phyloP scores from a whole-genome alignment of 129 eudicot genomes.

The Arctium lappa region DNA sequence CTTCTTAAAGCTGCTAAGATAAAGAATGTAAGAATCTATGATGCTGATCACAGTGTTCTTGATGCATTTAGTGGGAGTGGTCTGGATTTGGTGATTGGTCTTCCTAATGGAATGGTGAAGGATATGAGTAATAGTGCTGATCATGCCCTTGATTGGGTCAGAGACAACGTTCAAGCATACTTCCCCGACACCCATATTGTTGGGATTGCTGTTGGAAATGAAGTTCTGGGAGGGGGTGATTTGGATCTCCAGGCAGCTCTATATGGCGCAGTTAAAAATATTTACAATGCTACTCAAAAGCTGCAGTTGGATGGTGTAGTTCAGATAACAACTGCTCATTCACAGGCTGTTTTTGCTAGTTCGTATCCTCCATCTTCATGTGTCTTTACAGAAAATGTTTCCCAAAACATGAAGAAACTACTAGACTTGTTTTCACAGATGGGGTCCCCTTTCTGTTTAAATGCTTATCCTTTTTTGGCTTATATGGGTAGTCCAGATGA shows the following conservation, averaged over 20 bases:
- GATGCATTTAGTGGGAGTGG: slow-evolving; percentile 85
- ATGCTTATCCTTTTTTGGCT: slow-evolving; percentile 91
- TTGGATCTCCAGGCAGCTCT: slow-evolving; percentile 48
- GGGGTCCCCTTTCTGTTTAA: slow-evolving; percentile 89
- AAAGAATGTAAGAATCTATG: slow-evolving; percentile 77
- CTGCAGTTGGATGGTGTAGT: slow-evolving; percentile 44
- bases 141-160: slow-evolving; percentile 83
- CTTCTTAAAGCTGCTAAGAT: slow-evolving; percentile 76
- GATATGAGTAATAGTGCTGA: slow-evolving; percentile 68
- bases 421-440: slow-evolving; percentile 68
- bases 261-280: slow-evolving; percentile 62
- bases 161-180: slow-evolving; percentile 62
- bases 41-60: slow-evolving; percentile 71
- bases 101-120: slow-evolving; percentile 61
- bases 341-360: slow-evolving; percentile 64
- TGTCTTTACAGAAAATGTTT: slow-evolving; percentile 48
- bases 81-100: slow-evolving; percentile 86
- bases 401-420: slow-evolving; percentile 71
- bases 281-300: slow-evolving; percentile 71
- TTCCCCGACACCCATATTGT: slow-evolving; percentile 69
- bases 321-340: slow-evolving; percentile 85
- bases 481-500: slow-evolving; percentile 64
- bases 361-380: slow-evolving; percentile 91
- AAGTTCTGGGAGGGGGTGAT: slow-evolving; percentile 65
- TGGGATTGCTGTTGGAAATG: slow-evolving; percentile 88